These are phyloP conservation scores for Suhomyces faveliae DNA, from an alignment of 805 yeast species.

Conservation along the genomic window DNA sequence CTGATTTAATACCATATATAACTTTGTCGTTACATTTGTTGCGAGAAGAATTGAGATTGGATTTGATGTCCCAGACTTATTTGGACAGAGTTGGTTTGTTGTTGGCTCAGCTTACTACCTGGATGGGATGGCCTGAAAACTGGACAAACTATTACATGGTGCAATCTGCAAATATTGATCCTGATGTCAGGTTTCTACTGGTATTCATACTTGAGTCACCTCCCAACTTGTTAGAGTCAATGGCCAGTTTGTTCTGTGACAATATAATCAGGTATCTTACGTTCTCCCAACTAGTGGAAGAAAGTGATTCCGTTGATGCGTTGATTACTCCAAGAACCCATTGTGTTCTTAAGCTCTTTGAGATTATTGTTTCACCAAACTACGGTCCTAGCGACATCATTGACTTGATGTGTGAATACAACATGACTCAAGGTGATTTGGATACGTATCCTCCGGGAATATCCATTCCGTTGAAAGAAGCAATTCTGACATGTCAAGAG, in stretches of 20 bases:
- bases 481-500: constrained; percentile 53
- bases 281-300: constrained; percentile 67
- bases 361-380: constrained; percentile 54
- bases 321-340: constrained; percentile 65
- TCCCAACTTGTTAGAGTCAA: constrained; percentile 57
- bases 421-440: constrained; percentile 49
- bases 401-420: constrained; percentile 58
- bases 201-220: constrained; percentile 51
- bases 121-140: constrained; percentile 72
- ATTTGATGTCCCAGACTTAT: constrained; percentile 40
- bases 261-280: constrained; percentile 55
- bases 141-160: constrained; percentile 62
- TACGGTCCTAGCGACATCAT: constrained; percentile 55
- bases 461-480: constrained; percentile 62
- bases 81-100: constrained; percentile 48
- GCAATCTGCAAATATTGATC: constrained; percentile 34
- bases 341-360: constrained; percentile 58
- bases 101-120: constrained; percentile 57
- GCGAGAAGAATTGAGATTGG: constrained; percentile 70
- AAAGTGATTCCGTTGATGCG: constrained; percentile 56
- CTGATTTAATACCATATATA: constrained; percentile 60
- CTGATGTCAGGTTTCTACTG: constrained; percentile 41
- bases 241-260: constrained; percentile 48
- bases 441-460: constrained; percentile 77
- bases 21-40: constrained; percentile 70